Evolutionary conservation across 2,329 filamentous ascomycete species (phyloP).

Genomic region (Tricladium varicosporioides): DNA sequence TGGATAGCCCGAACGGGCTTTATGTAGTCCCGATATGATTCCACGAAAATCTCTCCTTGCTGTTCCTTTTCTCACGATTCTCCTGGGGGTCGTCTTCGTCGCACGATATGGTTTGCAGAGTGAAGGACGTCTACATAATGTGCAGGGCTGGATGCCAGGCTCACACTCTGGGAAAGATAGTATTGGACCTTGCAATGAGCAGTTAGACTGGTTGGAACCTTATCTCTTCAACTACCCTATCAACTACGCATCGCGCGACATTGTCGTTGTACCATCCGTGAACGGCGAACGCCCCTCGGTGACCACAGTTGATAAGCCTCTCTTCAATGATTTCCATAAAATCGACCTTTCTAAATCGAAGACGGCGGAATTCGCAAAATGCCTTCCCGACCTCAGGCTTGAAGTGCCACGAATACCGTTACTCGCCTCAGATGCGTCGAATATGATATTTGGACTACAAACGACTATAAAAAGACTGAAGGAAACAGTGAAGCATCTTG

Average conservation of each 20-base stretch:
- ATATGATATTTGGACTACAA: slow-evolving; percentile 46
- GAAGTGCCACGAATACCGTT: slow-evolving; percentile 22
- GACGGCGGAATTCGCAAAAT: slow-evolving; percentile 18
- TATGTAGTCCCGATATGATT: slow-evolving; percentile 21
- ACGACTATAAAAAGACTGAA: slow-evolving; percentile 31
- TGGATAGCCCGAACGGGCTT: neutral
- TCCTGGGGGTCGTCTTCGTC: slow-evolving; percentile 19
- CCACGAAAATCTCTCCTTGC: slow-evolving; percentile 20
- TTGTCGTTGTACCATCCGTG: slow-evolving; percentile 20
- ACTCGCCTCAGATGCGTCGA: slow-evolving; percentile 45
- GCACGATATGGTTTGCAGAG: slow-evolving; percentile 12
- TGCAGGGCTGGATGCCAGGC: slow-evolving; percentile 15
- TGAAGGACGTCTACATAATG: slow-evolving; percentile 13
- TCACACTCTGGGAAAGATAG: neutral
- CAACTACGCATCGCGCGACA: slow-evolving; percentile 30
- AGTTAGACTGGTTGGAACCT: slow-evolving; percentile 28
- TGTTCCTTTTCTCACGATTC: slow-evolving; percentile 21
- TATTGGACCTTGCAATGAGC: slow-evolving; percentile 19
- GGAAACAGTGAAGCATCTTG: slow-evolving; percentile 31
- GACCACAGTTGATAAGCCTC: slow-evolving; percentile 26
- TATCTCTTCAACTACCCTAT: slow-evolving; percentile 31
- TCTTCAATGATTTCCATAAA: slow-evolving; percentile 24
- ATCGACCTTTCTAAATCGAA: slow-evolving; percentile 24
- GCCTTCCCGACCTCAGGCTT: slow-evolving; percentile 27
- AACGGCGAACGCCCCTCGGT: slow-evolving; percentile 22